Percentiles rank a stretch among this genome's conserved stretches.
These are phyloP conservation scores for Trametes gibbosa DNA, from an alignment of 768 basidiomycete genomes.

Conservation along the genomic window DNA sequence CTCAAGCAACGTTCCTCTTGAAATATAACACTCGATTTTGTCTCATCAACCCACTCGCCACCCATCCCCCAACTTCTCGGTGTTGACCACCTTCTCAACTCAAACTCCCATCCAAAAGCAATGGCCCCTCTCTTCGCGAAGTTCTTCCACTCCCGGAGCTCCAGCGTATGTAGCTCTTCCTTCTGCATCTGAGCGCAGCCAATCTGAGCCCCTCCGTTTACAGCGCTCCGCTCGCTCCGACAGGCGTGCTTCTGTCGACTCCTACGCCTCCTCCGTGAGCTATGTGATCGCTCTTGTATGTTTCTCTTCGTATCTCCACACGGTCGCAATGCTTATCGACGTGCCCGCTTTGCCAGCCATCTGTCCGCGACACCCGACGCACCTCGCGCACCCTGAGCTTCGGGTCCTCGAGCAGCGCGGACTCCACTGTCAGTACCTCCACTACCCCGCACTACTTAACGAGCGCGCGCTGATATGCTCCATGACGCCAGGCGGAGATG, in stretches of 20 bases:
- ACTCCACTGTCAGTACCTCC: not conserved
- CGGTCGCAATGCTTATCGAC: not conserved
- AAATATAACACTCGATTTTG: not conserved
- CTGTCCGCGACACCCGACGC: not conserved
- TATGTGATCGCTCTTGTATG: constrained; percentile 15
- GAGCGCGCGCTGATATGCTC: not conserved
- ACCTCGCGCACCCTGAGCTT: not conserved
- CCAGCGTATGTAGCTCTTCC: constrained; percentile 2
- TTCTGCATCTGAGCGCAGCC: not conserved
- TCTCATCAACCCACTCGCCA: not conserved
- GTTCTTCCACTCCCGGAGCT: constrained; percentile 8
- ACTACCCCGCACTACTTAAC: not conserved
- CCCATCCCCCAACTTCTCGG: not conserved
- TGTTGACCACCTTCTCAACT: not conserved
- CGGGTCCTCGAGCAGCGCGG: not conserved
- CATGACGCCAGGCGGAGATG: constrained; percentile 17
- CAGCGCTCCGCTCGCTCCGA: constrained; percentile 5
- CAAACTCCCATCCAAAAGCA: not conserved
- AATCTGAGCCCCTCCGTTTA: not conserved
- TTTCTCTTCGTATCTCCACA: too few species aligned
- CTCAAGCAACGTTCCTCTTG: not conserved
- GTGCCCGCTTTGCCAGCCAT: not conserved
- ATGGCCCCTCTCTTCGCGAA: constrained; percentile 18
- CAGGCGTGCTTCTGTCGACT: constrained; percentile 5
- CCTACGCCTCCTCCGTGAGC: constrained; percentile 3